Evolutionary conservation across 1,139 yeast genomes (phyloP), one percentile per base, ranked within the genome.

Genomic region (Suhomyces bribrorum): DNA sequence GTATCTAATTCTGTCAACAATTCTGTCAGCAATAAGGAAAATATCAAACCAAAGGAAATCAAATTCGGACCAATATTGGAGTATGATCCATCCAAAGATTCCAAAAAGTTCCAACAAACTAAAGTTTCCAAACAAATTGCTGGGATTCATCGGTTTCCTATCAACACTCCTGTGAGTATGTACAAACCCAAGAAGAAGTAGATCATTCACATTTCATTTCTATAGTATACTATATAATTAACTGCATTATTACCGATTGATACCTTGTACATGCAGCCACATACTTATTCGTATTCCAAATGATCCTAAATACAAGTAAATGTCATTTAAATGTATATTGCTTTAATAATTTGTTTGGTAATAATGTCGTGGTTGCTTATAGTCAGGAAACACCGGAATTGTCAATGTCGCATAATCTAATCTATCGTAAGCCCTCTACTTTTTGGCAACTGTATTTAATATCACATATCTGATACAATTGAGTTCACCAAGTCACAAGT

Each of bases 61-160:
- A 68, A 60, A 26, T 69, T 69, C 48, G 72, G 73, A 15, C 75
- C 74, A 3, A 67, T 69, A 42, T 52, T 69, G 36, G 74, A 61
- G 31, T 69, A 69, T 40, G 73, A 69, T 45, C 75, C 75, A 5
- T 66, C 71, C 7, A 64, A 62, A 40, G 68, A 66, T 37, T 46
- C 54, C 7, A 38, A 40, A 27, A 48, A 46, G 26, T 34, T 46
- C n/a, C 54, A 46, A 18, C 52, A 47, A 29, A 32, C 46, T 29
- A 47, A 48, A 34, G 25, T 45, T 9, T 34, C 48, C 16, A 54
- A 55, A 34, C 49, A 53, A 15, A 49, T 47, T 20, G 47, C 40
- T 26, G 64, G 62, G 3, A 49, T 60, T 22, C 62, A 64, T 36
- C 48, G 61, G 18, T 64, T 66, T 36, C 67, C 71, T 6, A 47